These are phyloP conservation scores for Myrmaecium sp. DNA, from an alignment of 2,329 filamentous ascomycete species.

Conservation along the genomic window DNA sequence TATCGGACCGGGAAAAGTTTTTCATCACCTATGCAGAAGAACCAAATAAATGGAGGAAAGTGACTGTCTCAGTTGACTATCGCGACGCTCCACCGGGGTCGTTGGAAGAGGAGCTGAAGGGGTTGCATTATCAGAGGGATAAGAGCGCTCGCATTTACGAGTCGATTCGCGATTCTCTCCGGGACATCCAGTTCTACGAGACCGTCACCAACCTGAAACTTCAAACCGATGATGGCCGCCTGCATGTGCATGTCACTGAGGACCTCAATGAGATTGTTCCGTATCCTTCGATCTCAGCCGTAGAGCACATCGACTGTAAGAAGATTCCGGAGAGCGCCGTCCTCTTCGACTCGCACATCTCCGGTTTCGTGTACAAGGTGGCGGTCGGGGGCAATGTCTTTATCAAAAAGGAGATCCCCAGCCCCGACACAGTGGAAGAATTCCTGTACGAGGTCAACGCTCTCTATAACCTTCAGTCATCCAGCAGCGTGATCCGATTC, in stretches of 20 bases:
- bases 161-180: constrained; percentile 76
- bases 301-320: constrained; percentile 48
- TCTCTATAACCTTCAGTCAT: constrained; percentile 57
- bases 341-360: constrained; percentile 79
- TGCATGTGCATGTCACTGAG: constrained; percentile 96
- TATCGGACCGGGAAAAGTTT: constrained; percentile 87
- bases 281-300: constrained; percentile 57
- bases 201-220: constrained; percentile 93
- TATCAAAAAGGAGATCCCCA: constrained; percentile 97
- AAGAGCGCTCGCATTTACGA: constrained; percentile 91
- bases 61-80: constrained; percentile 91
- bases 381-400: constrained; percentile 49
- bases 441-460: constrained; percentile 97
- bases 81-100: constrained; percentile 63
- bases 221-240: constrained; percentile 67
- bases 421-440: constrained; percentile 86
- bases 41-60: constrained; percentile 63
- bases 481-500: constrained; percentile 66
- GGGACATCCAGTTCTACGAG: constrained; percentile 90
- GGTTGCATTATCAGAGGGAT: constrained; percentile 69
- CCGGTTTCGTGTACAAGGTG: constrained; percentile 95
- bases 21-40: constrained; percentile 86
- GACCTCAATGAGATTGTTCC: constrained; percentile 88
- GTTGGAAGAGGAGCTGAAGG: constrained; percentile 65
- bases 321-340: constrained; percentile 58